A percentile compares a stretch with the other conserved stretches of the same genome.
Evolutionary conservation across 768 basidiomycete genomes (phyloP).

Genomic region (Tylopilus subfusipes): DNA sequence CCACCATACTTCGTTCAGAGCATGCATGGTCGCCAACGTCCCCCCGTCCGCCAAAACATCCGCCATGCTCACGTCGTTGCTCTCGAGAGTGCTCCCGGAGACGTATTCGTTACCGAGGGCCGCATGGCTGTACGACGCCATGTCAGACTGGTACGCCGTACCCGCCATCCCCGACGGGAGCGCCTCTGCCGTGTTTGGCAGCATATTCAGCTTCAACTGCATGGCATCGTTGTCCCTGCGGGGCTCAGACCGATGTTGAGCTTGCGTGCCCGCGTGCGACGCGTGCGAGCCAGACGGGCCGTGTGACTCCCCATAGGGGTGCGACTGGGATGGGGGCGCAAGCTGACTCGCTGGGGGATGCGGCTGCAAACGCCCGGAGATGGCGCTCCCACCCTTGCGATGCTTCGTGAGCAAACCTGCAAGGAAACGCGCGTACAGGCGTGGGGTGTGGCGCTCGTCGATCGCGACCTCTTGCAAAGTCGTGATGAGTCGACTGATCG

Average conservation of each 20-base stretch:
- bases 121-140: slow-evolving; percentile 38
- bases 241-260: slow-evolving; percentile 13
- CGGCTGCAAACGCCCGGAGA: slow-evolving; percentile 51
- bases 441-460: slow-evolving; percentile 78
- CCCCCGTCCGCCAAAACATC: slow-evolving; percentile 41
- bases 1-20: slow-evolving; percentile 73
- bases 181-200: not conserved
- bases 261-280: slow-evolving; percentile 16
- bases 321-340: slow-evolving; percentile 10
- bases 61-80: slow-evolving; percentile 23
- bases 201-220: slow-evolving; percentile 26
- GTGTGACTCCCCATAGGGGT: slow-evolving; percentile 23
- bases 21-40: slow-evolving; percentile 69
- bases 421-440: slow-evolving; percentile 76
- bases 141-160: slow-evolving; percentile 34
- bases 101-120: slow-evolving; percentile 6
- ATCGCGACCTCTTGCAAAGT: slow-evolving; percentile 72
- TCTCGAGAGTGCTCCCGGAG: not conserved
- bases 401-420: slow-evolving; percentile 66
- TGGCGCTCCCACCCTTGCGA: slow-evolving; percentile 58
- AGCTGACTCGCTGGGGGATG: slow-evolving; percentile 43
- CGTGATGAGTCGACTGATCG: slow-evolving; percentile 69
- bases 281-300: slow-evolving; percentile 29
- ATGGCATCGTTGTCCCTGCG: slow-evolving; percentile 29
- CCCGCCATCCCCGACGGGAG: not conserved